Conservation (phyloP, 805 yeast species). For the Myxozyma nipponensis region DNA sequence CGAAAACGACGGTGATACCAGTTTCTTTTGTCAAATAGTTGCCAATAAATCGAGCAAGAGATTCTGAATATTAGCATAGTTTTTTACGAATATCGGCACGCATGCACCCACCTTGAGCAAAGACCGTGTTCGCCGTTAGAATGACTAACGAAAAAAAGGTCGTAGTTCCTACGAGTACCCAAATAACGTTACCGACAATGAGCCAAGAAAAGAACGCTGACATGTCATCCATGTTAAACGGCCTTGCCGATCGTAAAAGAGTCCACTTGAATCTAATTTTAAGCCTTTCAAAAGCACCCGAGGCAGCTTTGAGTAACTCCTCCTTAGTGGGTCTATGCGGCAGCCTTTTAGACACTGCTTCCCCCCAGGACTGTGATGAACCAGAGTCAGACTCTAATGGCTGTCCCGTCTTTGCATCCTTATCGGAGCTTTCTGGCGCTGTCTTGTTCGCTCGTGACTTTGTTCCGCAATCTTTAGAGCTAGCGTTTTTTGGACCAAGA, state of each 20-base stretch:
- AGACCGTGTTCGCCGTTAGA: constrained; percentile 73
- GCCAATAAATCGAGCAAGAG: constrained; percentile 77
- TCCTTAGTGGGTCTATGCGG: constrained; percentile 37
- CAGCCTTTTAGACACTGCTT: constrained; percentile 16
- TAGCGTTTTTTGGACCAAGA: not conserved
- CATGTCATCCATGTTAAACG: constrained; percentile 88
- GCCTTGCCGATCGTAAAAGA: constrained; percentile 68
- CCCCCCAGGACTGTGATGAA: constrained; percentile 18
- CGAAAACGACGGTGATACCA: constrained; percentile 79
- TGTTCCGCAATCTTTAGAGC: too few species aligned
- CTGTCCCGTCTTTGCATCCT: not conserved
- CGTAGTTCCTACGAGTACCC: constrained; percentile 84
- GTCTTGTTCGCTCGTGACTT: constrained; percentile 8
- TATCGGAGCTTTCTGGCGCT: not conserved
- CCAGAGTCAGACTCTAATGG: not conserved
- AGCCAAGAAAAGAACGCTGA: constrained; percentile 91
- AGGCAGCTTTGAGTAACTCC: constrained; percentile 45
- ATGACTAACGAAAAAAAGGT: constrained; percentile 81
- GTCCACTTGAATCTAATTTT: constrained; percentile 64
- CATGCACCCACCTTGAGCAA: constrained; percentile 58
- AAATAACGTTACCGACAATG: constrained; percentile 75
- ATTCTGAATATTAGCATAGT: constrained; percentile 44
- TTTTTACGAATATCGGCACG: too few species aligned
- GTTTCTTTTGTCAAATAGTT: constrained; percentile 79
- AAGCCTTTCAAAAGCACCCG: constrained; percentile 42